These are phyloP conservation scores for Grigorovia transvaalensis DNA, from an alignment of 805 yeast genomes.

Conservation along the genomic window DNA sequence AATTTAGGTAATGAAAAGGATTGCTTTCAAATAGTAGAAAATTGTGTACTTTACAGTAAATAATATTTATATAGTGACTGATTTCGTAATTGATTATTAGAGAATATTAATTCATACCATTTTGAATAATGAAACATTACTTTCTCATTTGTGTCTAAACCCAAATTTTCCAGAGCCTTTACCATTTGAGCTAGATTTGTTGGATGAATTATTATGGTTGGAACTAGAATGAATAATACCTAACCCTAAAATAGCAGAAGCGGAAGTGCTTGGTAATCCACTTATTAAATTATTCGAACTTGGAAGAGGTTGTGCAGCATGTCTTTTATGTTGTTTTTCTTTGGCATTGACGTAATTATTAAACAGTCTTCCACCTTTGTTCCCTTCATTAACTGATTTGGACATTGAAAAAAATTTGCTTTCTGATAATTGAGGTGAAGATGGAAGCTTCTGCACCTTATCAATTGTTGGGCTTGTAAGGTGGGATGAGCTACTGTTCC, in stretches of 20 bases:
- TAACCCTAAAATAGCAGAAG: slow-evolving; percentile 8
- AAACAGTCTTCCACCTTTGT: slow-evolving; percentile 22
- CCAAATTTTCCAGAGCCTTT: not conserved
- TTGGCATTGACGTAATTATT: slow-evolving; percentile 25
- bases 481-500: not conserved
- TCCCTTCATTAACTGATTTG: not conserved
- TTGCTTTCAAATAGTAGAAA: not conserved
- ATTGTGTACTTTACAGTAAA: not conserved
- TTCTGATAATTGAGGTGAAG: slow-evolving; percentile 5
- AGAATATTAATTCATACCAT: slow-evolving; percentile 1
- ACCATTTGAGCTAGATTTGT: not conserved
- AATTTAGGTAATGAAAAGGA: not conserved
- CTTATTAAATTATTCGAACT: slow-evolving; percentile 24
- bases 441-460: not conserved
- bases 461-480: slow-evolving; percentile 18
- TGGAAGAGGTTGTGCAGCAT: slow-evolving; percentile 19
- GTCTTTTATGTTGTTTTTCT: slow-evolving; percentile 7
- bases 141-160: slow-evolving; percentile 5
- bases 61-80: not conserved
- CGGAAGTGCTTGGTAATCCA: slow-evolving; percentile 26
- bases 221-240: slow-evolving; percentile 6
- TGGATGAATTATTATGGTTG: not conserved
- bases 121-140: not conserved
- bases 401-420: slow-evolving; percentile 4
- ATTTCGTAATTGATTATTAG: not conserved